These are phyloP conservation scores for Colletotrichum paranaense DNA, from an alignment of 2,329 filamentous ascomycete genomes.

Conservation along the genomic window DNA sequence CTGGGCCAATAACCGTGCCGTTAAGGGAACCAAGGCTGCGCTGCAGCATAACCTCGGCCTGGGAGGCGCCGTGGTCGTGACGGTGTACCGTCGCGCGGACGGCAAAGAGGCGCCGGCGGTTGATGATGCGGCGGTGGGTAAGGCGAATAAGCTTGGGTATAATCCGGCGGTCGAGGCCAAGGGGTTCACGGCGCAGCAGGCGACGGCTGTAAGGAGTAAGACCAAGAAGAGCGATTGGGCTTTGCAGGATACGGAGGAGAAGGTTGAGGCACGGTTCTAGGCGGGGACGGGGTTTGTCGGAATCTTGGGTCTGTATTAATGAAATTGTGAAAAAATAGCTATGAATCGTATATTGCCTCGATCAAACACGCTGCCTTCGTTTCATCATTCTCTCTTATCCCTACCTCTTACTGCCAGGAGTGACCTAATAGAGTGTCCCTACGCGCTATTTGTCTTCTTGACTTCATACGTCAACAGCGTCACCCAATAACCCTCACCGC, in stretches of 20 bases:
- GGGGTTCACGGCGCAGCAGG: conserved; percentile 86
- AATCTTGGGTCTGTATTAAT: not conserved
- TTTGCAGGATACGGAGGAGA: conserved; percentile 69
- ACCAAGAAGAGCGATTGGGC: conserved; percentile 77
- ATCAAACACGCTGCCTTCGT: not conserved
- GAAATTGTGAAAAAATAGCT: not conserved
- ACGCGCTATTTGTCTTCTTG: not conserved
- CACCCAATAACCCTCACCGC: conserved; percentile 18
- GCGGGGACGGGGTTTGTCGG: not conserved
- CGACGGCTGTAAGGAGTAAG: conserved; percentile 76
- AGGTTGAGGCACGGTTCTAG: conserved; percentile 53
- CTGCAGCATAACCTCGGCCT: conserved; percentile 95
- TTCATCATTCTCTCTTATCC: not conserved
- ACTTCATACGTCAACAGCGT: conserved; percentile 14
- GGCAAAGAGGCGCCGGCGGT: conserved; percentile 72
- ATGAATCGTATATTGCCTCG: not conserved
- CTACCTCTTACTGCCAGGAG: not conserved
- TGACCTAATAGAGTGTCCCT: not conserved
- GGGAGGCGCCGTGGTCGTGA: conserved; percentile 90
- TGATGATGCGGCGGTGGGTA: conserved; percentile 72
- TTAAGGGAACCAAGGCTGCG: conserved; percentile 75
- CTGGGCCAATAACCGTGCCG: conserved; percentile 91
- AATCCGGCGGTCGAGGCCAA: conserved; percentile 92
- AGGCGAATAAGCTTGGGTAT: conserved; percentile 80
- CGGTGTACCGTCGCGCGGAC: conserved; percentile 88